A percentile compares a stretch with the other conserved stretches of the same genome.
Conservation (phyloP, 2,329 filamentous ascomycete genomes). For the Zymoseptoria pseudotritici region DNA sequence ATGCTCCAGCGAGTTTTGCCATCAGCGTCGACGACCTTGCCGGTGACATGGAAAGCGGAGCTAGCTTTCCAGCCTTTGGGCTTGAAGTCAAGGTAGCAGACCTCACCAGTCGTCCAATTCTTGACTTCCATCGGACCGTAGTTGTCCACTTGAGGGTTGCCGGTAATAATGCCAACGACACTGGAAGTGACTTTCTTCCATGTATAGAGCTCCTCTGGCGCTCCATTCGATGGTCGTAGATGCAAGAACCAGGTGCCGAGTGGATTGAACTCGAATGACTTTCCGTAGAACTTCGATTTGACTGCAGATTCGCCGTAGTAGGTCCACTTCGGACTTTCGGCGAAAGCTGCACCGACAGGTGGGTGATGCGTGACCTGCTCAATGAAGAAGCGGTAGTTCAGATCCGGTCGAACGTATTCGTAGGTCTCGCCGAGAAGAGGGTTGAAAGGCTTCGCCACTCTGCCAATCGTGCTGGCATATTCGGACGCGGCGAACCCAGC, state of each 20-base stretch:
- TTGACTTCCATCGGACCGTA: slow-evolving; percentile 96
- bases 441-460: slow-evolving; percentile 97
- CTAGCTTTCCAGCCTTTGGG: slow-evolving; percentile 91
- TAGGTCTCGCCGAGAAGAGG: slow-evolving; percentile 93
- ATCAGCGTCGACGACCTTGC: slow-evolving; percentile 71
- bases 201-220: slow-evolving; percentile 70
- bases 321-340: slow-evolving; percentile 88
- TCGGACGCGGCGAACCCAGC: slow-evolving; percentile 93
- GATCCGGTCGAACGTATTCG: slow-evolving; percentile 91
- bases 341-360: slow-evolving; percentile 85
- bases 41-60: slow-evolving; percentile 79
- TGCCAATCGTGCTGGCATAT: slow-evolving; percentile 92
- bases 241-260: slow-evolving; percentile 95
- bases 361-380: slow-evolving; percentile 98
- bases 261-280: slow-evolving; percentile 94
- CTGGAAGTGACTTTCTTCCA: slow-evolving; percentile 99
- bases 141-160: slow-evolving; percentile 93
- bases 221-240: slow-evolving; percentile 66
- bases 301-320: slow-evolving; percentile 94
- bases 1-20: slow-evolving; percentile 83
- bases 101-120: slow-evolving; percentile 92
- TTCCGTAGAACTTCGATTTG: slow-evolving; percentile 94
- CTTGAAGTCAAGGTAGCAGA: slow-evolving; percentile 88
- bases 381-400: slow-evolving; percentile 96
- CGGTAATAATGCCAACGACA: slow-evolving; percentile 97